Evolutionary conservation across 495 filamentous ascomycete species (phyloP).

Genomic region (Penicillium canariense): DNA sequence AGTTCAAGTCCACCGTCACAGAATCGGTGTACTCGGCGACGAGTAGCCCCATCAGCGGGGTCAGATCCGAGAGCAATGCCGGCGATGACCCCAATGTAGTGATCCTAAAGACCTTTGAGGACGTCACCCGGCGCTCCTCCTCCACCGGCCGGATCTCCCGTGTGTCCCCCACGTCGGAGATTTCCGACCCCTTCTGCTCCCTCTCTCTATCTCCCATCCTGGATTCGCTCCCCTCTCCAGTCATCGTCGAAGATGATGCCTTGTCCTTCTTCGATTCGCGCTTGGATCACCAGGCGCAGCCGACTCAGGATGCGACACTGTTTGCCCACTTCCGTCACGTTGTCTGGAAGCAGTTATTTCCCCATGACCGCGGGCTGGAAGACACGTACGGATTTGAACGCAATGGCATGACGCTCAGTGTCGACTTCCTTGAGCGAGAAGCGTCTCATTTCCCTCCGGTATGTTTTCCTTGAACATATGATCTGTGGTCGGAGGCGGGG

Average conservation of each 20-base stretch:
- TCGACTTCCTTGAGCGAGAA: conserved; percentile 49
- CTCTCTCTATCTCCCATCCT: conserved; percentile 24
- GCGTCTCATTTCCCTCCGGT: conserved; percentile 53
- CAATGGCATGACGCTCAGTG: conserved; percentile 32
- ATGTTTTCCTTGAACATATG: conserved; percentile 17
- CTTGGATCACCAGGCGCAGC: conserved; percentile 24
- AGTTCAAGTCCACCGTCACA: conserved; percentile 8
- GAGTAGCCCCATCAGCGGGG: conserved; percentile 17
- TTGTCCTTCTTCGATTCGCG: conserved; percentile 14
- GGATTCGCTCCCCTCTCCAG: conserved; percentile 19
- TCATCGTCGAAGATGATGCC: conserved; percentile 16
- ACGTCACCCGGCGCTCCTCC: conserved; percentile 35
- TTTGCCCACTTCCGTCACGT: conserved; percentile 45
- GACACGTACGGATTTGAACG: conserved; percentile 25
- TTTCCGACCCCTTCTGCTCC: conserved; percentile 30
- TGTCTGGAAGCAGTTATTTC: conserved; percentile 43
- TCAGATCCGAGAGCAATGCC: conserved; percentile 13
- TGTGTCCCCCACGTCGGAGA: conserved; percentile 38
- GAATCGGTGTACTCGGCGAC: conserved; percentile 23
- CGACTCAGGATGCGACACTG: conserved; percentile 34
- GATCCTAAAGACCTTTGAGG: conserved; percentile 50
- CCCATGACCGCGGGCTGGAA: conserved; percentile 19
- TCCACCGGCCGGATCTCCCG: conserved; percentile 27
- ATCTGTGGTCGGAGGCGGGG: not conserved
- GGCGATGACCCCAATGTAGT: conserved; percentile 44